These are phyloP conservation scores for Leccinum discolor DNA, from an alignment of 1,284 basidiomycete genomes.

Conservation along the genomic window DNA sequence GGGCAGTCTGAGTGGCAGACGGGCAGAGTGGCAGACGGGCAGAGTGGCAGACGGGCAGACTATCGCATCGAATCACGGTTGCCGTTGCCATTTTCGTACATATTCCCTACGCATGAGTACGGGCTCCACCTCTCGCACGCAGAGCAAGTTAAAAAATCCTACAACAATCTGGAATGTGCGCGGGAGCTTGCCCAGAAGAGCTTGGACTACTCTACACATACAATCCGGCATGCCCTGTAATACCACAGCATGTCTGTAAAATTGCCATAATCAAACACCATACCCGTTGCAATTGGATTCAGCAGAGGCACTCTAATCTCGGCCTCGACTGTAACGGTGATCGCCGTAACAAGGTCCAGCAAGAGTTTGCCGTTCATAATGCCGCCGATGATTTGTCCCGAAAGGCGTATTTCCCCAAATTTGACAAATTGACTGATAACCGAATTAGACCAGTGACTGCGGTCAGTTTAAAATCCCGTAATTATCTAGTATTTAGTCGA, in stretches of 20 bases:
- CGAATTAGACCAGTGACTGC: too few species aligned
- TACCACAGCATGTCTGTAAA: background rate
- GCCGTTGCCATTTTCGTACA: background rate
- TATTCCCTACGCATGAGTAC: background rate
- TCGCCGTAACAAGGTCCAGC: conserved; percentile 6
- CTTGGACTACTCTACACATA: background rate
- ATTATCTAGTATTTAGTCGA: too few species aligned
- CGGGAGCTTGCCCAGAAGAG: background rate
- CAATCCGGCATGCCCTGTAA: background rate
- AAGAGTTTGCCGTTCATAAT: conserved; percentile 12
- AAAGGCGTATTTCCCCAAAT: background rate
- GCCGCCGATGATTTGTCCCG: conserved; percentile 6
- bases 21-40: too few species aligned
- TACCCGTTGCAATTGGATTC: conserved; percentile 13
- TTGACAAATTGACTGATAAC: too few species aligned
- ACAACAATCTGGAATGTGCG: background rate
- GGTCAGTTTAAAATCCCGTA: too few species aligned
- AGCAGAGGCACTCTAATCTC: conserved; percentile 10
- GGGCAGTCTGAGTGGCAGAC: too few species aligned
- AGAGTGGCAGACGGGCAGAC: background rate
- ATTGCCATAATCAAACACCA: background rate
- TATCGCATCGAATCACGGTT: background rate
- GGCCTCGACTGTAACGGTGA: conserved; percentile 9
- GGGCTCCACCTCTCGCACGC: background rate
- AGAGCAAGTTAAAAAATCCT: background rate